Percentiles rank a stretch among this genome's conserved stretches.
Conservation (phyloP, 2,329 filamentous ascomycete genomes). For the Pseudogymnoascus sp. region DNA sequence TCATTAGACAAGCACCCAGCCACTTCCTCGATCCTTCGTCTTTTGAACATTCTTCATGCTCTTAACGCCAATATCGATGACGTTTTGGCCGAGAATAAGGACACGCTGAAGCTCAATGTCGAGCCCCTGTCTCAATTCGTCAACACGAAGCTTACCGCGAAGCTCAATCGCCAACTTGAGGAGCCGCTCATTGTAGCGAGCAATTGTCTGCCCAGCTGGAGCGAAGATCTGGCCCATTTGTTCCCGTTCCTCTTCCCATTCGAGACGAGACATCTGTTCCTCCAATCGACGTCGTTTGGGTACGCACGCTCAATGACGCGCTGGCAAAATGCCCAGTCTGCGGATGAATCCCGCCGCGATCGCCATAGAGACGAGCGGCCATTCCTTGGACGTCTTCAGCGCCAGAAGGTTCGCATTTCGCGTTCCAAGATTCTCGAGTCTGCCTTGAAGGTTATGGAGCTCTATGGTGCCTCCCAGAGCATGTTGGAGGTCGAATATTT, state of each 20-base stretch:
- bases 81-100: constrained; percentile 70
- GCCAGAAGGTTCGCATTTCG: constrained; percentile 97
- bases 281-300: constrained; percentile 96
- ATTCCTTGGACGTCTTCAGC: constrained; percentile 82
- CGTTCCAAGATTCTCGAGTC: constrained; percentile 92
- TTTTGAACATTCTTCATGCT: constrained; percentile 85
- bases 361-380: constrained; percentile 80
- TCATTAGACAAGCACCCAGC: constrained; percentile 77
- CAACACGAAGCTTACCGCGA: constrained; percentile 96
- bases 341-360: constrained; percentile 72
- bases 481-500: constrained; percentile 98
- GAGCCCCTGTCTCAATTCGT: constrained; percentile 92
- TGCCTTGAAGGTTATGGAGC: constrained; percentile 95
- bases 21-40: constrained; percentile 75
- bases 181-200: constrained; percentile 96
- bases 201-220: constrained; percentile 92
- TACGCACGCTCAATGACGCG: constrained; percentile 95
- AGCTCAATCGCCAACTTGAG: constrained; percentile 92
- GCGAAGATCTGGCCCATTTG: constrained; percentile 82
- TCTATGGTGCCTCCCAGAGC: constrained; percentile 94
- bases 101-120: constrained; percentile 58
- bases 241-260: constrained; percentile 98
- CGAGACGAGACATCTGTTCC: constrained; percentile 90
- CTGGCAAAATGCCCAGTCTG: constrained; percentile 86
- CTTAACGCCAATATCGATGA: constrained; percentile 92